Conservation (phyloP, 306 rosid genomes). For the Quercus mongolica region DNA sequence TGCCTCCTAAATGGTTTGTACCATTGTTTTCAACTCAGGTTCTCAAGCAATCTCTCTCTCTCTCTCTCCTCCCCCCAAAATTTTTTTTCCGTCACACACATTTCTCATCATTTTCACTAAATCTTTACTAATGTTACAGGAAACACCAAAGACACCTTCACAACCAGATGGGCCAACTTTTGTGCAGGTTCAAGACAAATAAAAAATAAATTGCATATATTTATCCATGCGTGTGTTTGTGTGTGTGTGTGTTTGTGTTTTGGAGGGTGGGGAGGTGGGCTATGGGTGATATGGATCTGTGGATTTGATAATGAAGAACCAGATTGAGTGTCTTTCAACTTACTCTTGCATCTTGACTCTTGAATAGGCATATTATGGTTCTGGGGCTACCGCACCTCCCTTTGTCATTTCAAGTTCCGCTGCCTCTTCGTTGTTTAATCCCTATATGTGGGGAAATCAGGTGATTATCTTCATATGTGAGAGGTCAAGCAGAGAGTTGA, state of each 20-base stretch:
- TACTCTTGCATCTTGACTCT: slow-evolving; percentile 5
- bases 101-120: background rate
- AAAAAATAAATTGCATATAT: background rate
- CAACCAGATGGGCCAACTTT: slow-evolving; percentile 23
- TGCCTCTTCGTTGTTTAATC: slow-evolving; percentile 23
- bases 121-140: slow-evolving; percentile 8
- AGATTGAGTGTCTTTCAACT: background rate
- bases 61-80: background rate
- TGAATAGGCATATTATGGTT: slow-evolving; percentile 26
- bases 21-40: slow-evolving; percentile 16
- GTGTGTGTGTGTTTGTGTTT: background rate
- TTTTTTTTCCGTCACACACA: background rate
- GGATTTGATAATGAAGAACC: background rate
- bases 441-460: slow-evolving; percentile 29
- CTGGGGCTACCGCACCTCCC: slow-evolving; percentile 15
- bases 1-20: slow-evolving; percentile 12
- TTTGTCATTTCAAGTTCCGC: slow-evolving; percentile 11
- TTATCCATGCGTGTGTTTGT: background rate
- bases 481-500: background rate
- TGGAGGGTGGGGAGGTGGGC: no score
- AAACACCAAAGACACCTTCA: slow-evolving; percentile 14
- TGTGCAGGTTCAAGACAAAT: slow-evolving; percentile 25
- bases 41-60: background rate
- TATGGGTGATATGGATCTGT: background rate
- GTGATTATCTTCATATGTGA: slow-evolving; percentile 23